phyloP scores from a whole-genome alignment of 2,329 filamentous ascomycete genomes.

The Neopestalotiopsis rosae region DNA sequence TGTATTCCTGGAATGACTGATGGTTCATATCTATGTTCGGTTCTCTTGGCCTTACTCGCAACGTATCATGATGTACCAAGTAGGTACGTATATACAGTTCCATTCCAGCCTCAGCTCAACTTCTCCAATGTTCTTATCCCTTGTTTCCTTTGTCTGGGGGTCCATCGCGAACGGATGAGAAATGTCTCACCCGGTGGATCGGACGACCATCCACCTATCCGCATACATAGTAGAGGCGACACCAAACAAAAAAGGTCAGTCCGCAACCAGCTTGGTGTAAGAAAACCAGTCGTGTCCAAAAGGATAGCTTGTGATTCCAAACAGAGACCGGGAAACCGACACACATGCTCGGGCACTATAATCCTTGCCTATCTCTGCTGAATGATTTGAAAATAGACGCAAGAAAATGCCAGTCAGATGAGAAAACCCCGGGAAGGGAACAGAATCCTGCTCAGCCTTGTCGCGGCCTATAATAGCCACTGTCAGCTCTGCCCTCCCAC shows the following conservation, averaged over 20 bases:
- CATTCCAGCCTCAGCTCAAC: neutral
- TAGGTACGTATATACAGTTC: neutral
- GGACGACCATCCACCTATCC: neutral
- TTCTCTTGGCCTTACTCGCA: no score
- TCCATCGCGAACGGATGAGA: neutral
- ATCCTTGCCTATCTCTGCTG: neutral
- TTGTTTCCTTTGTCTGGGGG: neutral
- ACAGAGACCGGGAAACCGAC: neutral
- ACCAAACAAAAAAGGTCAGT: neutral
- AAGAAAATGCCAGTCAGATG: conserved; percentile 8
- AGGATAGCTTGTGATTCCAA: neutral
- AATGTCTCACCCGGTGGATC: conserved; percentile 9
- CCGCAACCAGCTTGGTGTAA: neutral
- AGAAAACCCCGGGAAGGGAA: neutral
- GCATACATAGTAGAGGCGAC: neutral
- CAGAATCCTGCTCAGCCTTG: conserved; percentile 11
- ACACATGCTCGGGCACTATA: neutral
- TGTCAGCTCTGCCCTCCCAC: neutral
- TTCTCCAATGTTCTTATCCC: neutral
- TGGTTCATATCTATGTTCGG: no score
- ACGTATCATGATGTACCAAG: no score
- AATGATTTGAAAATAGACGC: conserved; percentile 12
- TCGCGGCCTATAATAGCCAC: neutral
- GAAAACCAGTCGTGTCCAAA: neutral
- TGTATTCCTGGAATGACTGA: no score